Conservation (phyloP, 2,329 filamentous ascomycete genomes). For the Fusarium kyushuense region DNA sequence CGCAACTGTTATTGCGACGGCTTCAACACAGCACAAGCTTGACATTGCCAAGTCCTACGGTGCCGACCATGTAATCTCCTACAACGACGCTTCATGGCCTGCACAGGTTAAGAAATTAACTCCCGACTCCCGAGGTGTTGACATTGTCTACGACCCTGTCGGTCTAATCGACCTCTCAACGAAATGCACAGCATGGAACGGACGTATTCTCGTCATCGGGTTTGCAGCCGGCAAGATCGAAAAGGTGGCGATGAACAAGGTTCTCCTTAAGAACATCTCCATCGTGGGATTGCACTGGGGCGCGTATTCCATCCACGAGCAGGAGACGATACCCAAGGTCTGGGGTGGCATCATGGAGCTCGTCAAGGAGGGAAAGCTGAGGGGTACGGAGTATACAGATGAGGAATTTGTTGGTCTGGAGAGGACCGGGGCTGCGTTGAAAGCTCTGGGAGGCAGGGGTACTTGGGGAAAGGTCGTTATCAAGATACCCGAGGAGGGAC, state of each 20-base stretch:
- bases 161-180: constrained; percentile 88
- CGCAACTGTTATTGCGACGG: constrained; percentile 93
- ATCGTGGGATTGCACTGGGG: constrained; percentile 95
- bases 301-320: constrained; percentile 80
- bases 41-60: constrained; percentile 83
- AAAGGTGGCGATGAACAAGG: constrained; percentile 91
- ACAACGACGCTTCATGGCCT: constrained; percentile 74
- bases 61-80: constrained; percentile 86
- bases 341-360: constrained; percentile 87
- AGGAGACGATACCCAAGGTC: constrained; percentile 75
- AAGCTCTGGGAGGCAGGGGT: constrained; percentile 80
- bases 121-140: constrained; percentile 78
- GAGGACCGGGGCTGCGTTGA: constrained; percentile 78
- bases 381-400: constrained; percentile 84
- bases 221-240: constrained; percentile 84
- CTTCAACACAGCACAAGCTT: constrained; percentile 82
- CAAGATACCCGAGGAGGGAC: constrained; percentile 77
- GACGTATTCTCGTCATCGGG: constrained; percentile 85
- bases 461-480: constrained; percentile 98
- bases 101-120: constrained; percentile 80
- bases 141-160: constrained; percentile 96
- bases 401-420: constrained; percentile 86
- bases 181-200: constrained; percentile 96
- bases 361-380: constrained; percentile 82
- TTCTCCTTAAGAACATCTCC: constrained; percentile 92